Evolutionary conservation across 75 land plant genomes (phyloP).

Genomic region (Sequoiadendron giganteum): DNA sequence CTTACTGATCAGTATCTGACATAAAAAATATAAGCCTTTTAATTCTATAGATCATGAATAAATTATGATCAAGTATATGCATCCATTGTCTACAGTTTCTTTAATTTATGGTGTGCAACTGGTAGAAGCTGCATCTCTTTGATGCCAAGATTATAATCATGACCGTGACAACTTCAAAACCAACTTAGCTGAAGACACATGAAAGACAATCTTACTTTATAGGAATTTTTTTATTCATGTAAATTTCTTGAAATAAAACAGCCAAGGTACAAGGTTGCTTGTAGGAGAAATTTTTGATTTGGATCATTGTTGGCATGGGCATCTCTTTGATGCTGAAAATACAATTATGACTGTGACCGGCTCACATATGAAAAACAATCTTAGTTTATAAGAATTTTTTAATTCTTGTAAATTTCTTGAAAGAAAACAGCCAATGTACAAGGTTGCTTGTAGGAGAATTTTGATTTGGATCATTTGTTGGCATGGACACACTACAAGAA

Average conservation of each 20-base stretch:
- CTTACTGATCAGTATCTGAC: not conserved
- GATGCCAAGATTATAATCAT: not conserved
- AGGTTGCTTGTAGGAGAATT: no score
- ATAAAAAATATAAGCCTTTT: not conserved
- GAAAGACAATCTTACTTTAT: not conserved
- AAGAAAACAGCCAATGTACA: not conserved
- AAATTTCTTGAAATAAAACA: not conserved
- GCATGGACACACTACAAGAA: conserved; percentile 1
- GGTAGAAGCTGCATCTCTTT: not conserved
- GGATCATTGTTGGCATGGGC: not conserved
- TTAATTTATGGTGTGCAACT: not conserved
- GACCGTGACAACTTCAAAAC: not conserved
- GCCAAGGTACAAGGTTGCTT: not conserved
- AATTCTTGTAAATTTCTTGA: not conserved
- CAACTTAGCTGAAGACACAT: not conserved
- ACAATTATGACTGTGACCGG: no score
- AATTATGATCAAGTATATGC: not conserved
- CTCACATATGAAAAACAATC: not conserved
- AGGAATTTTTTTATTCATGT: not conserved
- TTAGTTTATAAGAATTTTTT: not conserved
- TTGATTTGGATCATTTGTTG: conserved; percentile 3
- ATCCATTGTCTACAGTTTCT: not conserved
- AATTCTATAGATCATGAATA: not conserved
- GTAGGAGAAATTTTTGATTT: not conserved
- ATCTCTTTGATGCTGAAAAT: no score